These are phyloP conservation scores for Pneumocystis wakefieldiae DNA, from an alignment of 1,139 yeast species.

Conservation along the genomic window DNA sequence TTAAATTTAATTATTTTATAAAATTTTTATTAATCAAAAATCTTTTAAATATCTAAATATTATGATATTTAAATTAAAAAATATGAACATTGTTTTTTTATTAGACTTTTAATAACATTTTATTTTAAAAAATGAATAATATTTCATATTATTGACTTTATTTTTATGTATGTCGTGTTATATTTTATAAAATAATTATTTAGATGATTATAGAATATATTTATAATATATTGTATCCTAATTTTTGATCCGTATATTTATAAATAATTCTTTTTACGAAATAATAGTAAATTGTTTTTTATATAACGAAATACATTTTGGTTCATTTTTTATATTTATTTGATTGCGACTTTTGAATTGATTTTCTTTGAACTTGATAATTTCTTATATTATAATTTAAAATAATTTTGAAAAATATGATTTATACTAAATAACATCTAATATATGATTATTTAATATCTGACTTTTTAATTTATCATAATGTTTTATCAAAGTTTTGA, in stretches of 20 bases:
- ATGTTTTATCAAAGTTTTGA: not conserved
- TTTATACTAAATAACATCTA: not conserved
- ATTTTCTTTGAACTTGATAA: not conserved
- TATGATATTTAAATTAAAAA: too few species aligned
- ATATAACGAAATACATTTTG: not conserved
- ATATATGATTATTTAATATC: not conserved
- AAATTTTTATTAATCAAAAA: too few species aligned
- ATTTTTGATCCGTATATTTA: not conserved
- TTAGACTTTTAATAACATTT: too few species aligned
- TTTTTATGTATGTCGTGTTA: not conserved
- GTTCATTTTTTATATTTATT: not conserved
- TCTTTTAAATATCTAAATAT: too few species aligned
- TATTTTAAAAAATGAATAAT: too few species aligned
- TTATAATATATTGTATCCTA: not conserved
- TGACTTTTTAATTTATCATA: not conserved
- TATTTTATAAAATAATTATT: not conserved
- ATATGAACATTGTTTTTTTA: too few species aligned
- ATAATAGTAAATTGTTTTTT: not conserved
- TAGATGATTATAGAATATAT: not conserved
- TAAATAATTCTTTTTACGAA: not conserved
- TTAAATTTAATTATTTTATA: too few species aligned
- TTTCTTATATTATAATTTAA: not conserved
- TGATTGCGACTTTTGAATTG: not conserved
- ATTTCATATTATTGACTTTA: not conserved
- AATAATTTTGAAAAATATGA: not conserved